Conservation (phyloP, 768 basidiomycete genomes). For the Kwoniella sp. region DNA sequence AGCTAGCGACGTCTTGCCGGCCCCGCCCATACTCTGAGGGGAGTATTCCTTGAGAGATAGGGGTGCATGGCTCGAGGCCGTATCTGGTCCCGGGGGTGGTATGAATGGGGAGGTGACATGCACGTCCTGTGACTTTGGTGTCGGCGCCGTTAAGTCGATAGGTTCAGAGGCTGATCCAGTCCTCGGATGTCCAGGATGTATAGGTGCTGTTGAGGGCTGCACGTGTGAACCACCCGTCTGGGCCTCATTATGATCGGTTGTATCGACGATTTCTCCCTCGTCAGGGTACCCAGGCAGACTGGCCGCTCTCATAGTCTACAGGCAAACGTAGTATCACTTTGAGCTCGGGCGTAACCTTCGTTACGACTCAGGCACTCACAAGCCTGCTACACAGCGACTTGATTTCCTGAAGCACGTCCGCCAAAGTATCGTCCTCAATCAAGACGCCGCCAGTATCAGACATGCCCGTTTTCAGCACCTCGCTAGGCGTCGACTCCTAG, state of each 20-base stretch:
- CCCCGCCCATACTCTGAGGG: no score
- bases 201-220: not conserved
- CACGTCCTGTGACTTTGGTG: constrained; percentile 2
- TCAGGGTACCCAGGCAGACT: constrained; percentile 8
- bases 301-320: constrained; percentile 5
- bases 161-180: constrained; percentile 5
- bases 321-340: not conserved
- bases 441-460: not conserved
- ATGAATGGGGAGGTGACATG: not conserved
- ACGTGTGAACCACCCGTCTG: no score
- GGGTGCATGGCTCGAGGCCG: not conserved
- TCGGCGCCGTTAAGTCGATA: constrained; percentile 15
- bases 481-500: constrained; percentile 6
- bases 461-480: constrained; percentile 10
- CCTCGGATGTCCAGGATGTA: not conserved
- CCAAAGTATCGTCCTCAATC: constrained; percentile 1
- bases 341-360: no score
- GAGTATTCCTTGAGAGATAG: not conserved
- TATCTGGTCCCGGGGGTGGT: not conserved
- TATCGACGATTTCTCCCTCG: not conserved
- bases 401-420: constrained; percentile 14
- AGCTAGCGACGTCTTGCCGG: no score
- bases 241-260: not conserved
- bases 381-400: constrained; percentile 13
- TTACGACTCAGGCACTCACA: constrained; percentile 9